Evolutionary conservation across 2,329 filamentous ascomycete species (phyloP).

Genomic region (Monilinia aucupariae): DNA sequence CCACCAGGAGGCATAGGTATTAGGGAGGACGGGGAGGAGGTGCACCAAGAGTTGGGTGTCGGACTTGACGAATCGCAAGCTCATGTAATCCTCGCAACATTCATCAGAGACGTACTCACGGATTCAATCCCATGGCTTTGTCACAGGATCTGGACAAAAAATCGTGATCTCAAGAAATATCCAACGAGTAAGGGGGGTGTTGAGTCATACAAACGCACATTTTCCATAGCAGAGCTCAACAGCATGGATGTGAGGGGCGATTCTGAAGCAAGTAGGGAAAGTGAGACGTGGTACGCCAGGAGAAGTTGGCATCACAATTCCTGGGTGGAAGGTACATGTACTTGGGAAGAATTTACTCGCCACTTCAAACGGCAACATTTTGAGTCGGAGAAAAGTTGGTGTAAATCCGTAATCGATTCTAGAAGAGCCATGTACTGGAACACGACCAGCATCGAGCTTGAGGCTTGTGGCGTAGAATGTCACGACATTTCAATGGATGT

Average conservation of each 20-base stretch:
- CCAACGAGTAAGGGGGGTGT: constrained; percentile 47
- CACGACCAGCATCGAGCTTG: constrained; percentile 39
- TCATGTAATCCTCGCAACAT: constrained; percentile 39
- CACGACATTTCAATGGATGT: constrained; percentile 45
- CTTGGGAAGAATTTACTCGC: constrained; percentile 57
- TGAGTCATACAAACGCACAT: constrained; percentile 47
- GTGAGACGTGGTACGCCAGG: constrained; percentile 60
- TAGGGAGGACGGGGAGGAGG: constrained; percentile 16
- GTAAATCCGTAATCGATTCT: constrained; percentile 48
- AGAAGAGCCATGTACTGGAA: constrained; percentile 43
- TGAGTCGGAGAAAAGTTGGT: constrained; percentile 53
- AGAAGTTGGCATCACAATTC: constrained; percentile 55
- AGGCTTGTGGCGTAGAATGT: constrained; percentile 41
- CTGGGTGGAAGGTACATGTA: constrained; percentile 48
- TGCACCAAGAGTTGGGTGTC: not conserved
- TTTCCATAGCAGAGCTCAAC: constrained; percentile 43
- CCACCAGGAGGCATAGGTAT: constrained; percentile 37
- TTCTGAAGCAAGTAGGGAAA: constrained; percentile 32
- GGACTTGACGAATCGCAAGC: constrained; percentile 16
- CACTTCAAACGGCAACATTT: constrained; percentile 55
- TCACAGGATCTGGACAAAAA: constrained; percentile 44
- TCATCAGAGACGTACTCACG: constrained; percentile 49
- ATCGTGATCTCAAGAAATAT: constrained; percentile 44
- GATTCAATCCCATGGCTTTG: constrained; percentile 50
- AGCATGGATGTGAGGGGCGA: constrained; percentile 34